Percentiles rank a stretch among this genome's conserved stretches.
These are phyloP conservation scores for Candida glucosophila DNA, from an alignment of 1,139 yeast genomes.

Conservation along the genomic window DNA sequence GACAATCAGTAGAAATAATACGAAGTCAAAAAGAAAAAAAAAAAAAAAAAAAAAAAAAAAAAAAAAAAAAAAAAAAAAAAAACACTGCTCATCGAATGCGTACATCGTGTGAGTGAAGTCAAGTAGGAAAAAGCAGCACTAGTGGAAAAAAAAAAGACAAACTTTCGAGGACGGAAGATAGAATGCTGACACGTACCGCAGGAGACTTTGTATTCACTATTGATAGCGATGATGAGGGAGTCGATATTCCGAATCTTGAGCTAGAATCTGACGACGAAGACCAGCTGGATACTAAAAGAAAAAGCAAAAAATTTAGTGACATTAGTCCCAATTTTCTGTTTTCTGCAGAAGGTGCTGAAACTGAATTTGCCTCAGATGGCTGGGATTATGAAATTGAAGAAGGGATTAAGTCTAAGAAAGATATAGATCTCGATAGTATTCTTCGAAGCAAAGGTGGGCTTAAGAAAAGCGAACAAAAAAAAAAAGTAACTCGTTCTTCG, in stretches of 20 bases:
- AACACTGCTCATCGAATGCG: background rate
- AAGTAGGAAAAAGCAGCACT: no score
- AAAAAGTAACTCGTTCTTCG: conserved; percentile 20
- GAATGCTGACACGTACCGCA: conserved; percentile 3
- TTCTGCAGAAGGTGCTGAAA: conserved; percentile 50
- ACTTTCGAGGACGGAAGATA: background rate
- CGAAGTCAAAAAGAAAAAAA: background rate
- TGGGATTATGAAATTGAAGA: conserved; percentile 63
- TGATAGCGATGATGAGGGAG: conserved; percentile 61
- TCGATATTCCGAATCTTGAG: conserved; percentile 41
- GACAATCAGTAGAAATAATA: background rate
- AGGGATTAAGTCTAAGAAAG: conserved; percentile 27
- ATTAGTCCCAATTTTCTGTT: conserved; percentile 69
- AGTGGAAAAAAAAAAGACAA: background rate
- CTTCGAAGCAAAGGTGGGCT: conserved; percentile 76
- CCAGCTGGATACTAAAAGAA: no score
- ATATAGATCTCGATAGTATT: conserved; percentile 82
- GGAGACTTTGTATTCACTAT: conserved; percentile 26
- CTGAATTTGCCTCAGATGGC: conserved; percentile 49
- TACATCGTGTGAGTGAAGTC: no score
- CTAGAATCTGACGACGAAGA: conserved; percentile 24
- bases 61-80: conserved; percentile 1
- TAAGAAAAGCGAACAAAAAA: conserved; percentile 39
- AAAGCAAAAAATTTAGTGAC: no score
- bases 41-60: background rate